A percentile compares a stretch with the other conserved stretches of the same genome.
Conservation (phyloP, 768 basidiomycete species). For the Hygrophorus pudorinus region DNA sequence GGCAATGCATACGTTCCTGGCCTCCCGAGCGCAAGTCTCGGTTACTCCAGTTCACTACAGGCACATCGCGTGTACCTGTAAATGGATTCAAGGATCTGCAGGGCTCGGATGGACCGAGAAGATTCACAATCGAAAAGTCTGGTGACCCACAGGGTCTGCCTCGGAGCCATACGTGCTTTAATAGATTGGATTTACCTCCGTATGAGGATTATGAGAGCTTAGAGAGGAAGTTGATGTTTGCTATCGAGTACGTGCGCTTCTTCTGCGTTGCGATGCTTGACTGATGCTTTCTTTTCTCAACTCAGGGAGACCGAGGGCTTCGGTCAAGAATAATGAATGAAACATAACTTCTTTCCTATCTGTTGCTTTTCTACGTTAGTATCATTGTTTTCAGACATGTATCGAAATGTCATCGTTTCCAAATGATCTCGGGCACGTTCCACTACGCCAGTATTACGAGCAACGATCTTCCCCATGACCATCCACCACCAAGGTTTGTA, state of each 20-base stretch:
- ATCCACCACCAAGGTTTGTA: too few species aligned
- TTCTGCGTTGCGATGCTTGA: neutral
- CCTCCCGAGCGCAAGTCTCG: slow-evolving; percentile 83
- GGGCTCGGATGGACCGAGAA: slow-evolving; percentile 83
- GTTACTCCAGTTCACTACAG: slow-evolving; percentile 81
- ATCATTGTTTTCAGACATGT: too few species aligned
- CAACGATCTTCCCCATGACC: too few species aligned
- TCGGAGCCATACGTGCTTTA: slow-evolving; percentile 92
- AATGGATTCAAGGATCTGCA: slow-evolving; percentile 94
- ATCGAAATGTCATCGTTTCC: too few species aligned
- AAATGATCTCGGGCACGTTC: too few species aligned
- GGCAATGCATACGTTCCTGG: slow-evolving; percentile 88
- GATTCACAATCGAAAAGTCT: slow-evolving; percentile 93
- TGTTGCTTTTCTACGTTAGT: too few species aligned
- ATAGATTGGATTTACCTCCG: slow-evolving; percentile 78
- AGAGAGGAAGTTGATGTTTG: slow-evolving; percentile 77
- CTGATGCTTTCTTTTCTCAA: slow-evolving; percentile 5
- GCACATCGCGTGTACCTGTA: slow-evolving; percentile 77
- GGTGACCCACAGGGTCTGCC: slow-evolving; percentile 85
- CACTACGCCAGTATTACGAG: too few species aligned
- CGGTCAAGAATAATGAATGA: slow-evolving; percentile 14
- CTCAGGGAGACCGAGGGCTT: slow-evolving; percentile 71
- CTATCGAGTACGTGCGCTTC: slow-evolving; percentile 59
- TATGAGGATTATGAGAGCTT: slow-evolving; percentile 83
- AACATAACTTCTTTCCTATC: neutral